Evolutionary conservation across 371 early-diverging fungal species (phyloP).

Genomic region (Lichtheimia hyalospora): DNA sequence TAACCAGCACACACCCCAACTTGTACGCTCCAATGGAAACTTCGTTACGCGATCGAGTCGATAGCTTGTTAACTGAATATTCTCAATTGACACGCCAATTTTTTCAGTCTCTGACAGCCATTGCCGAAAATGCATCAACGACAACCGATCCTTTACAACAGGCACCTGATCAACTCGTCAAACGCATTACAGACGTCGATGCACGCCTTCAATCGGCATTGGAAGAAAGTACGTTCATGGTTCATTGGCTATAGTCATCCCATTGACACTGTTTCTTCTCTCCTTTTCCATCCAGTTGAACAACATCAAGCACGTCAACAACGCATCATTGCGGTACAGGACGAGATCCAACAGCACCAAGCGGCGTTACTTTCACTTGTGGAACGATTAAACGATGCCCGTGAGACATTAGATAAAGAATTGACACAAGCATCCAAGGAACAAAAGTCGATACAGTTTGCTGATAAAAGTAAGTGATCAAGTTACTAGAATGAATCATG

Average conservation of each 20-base stretch:
- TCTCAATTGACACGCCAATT: constrained; percentile 31
- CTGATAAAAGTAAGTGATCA: constrained; percentile 28
- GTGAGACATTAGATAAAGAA: constrained; percentile 29
- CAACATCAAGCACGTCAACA: constrained; percentile 46
- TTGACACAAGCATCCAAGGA: constrained; percentile 36
- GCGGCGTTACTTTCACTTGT: constrained; percentile 31
- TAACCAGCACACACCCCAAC: too few species aligned
- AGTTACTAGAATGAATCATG: not conserved
- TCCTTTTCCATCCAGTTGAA: constrained; percentile 26
- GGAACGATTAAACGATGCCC: constrained; percentile 28
- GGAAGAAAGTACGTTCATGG: constrained; percentile 31
- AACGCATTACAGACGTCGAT: constrained; percentile 34
- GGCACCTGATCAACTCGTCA: constrained; percentile 27
- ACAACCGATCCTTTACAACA: constrained; percentile 9
- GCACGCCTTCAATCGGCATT: constrained; percentile 38
- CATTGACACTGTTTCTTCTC: too few species aligned
- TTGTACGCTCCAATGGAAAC: constrained; percentile 16
- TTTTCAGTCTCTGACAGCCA: constrained; percentile 28
- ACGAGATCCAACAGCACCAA: constrained; percentile 45
- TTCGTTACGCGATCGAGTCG: constrained; percentile 49
- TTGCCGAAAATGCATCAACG: constrained; percentile 28
- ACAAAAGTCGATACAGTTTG: constrained; percentile 33
- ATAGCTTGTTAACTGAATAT: constrained; percentile 39
- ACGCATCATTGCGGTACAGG: constrained; percentile 43
- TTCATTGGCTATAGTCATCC: too few species aligned